Evolutionary conservation across 306 rosid species (phyloP).

Genomic region (Boehmeria nivea): DNA sequence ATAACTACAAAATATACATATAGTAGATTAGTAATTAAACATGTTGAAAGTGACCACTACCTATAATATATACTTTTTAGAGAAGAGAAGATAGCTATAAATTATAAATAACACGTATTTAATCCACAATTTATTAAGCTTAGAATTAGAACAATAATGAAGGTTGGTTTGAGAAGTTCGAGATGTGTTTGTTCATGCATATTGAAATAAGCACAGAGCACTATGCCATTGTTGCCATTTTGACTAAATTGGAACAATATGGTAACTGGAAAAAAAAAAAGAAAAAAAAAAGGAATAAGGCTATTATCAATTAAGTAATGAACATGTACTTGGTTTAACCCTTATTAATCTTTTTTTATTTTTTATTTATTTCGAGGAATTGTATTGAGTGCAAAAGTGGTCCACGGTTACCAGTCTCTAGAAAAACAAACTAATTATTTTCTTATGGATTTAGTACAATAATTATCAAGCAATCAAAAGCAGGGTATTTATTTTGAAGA

Average conservation of each 20-base stretch:
- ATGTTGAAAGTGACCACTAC: neutral
- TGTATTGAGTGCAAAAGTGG: too few species aligned
- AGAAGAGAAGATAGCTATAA: too few species aligned
- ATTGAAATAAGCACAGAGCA: constrained; percentile 6
- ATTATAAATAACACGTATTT: too few species aligned
- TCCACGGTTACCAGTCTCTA: too few species aligned
- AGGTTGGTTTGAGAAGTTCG: constrained; percentile 6
- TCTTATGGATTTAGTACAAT: neutral
- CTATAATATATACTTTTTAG: too few species aligned
- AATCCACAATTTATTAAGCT: neutral
- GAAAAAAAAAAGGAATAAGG: too few species aligned
- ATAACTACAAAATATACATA: neutral
- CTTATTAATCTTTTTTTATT: too few species aligned
- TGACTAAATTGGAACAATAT: constrained; percentile 5
- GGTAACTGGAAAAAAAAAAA: neutral
- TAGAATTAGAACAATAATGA: constrained; percentile 1
- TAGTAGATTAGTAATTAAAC: neutral
- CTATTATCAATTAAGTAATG: too few species aligned
- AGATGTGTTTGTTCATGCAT: constrained; percentile 21
- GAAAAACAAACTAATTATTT: neutral
- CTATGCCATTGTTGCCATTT: constrained; percentile 13
- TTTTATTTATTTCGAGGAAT: too few species aligned
- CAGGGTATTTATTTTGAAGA: constrained; percentile 2
- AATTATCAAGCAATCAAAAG: neutral
- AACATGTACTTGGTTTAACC: too few species aligned